These are phyloP conservation scores for Colletotrichum sp. DNA, from an alignment of 2,329 filamentous ascomycete genomes.

Conservation along the genomic window DNA sequence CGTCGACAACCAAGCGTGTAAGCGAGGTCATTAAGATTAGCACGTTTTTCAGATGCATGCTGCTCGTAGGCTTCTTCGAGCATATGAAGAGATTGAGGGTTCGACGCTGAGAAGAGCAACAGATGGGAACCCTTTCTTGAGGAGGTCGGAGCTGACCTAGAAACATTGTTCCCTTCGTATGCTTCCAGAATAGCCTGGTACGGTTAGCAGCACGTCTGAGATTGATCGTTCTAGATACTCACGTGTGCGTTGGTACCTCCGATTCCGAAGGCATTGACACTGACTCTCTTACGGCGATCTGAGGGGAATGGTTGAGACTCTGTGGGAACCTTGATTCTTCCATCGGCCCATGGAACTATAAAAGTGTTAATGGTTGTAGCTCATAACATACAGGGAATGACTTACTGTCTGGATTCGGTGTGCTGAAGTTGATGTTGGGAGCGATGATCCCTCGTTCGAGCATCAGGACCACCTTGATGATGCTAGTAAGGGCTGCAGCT, in stretches of 20 bases:
- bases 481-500: conserved; percentile 30
- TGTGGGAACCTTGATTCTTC: conserved; percentile 28
- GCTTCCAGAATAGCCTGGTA: not conserved
- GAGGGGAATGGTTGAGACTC: conserved; percentile 28
- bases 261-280: conserved; percentile 40
- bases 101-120: conserved; percentile 21
- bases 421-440: conserved; percentile 12
- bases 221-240: not conserved
- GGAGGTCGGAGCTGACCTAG: not conserved
- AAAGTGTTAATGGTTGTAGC: not conserved
- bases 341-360: conserved; percentile 8
- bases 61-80: conserved; percentile 15
- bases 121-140: not conserved
- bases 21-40: conserved; percentile 24
- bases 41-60: conserved; percentile 20
- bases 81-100: conserved; percentile 19
- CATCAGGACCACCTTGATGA: conserved; percentile 36
- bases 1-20: conserved; percentile 34
- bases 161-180: not conserved
- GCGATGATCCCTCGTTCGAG: conserved; percentile 4
- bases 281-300: conserved; percentile 27
- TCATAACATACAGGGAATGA: not conserved
- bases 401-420: conserved; percentile 3
- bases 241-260: conserved; percentile 26
- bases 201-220: not conserved